Percentiles rank a stretch among this genome's conserved stretches.
These are phyloP conservation scores for Psilocybe mexicana DNA, from an alignment of 1,284 basidiomycete species.

Conservation along the genomic window DNA sequence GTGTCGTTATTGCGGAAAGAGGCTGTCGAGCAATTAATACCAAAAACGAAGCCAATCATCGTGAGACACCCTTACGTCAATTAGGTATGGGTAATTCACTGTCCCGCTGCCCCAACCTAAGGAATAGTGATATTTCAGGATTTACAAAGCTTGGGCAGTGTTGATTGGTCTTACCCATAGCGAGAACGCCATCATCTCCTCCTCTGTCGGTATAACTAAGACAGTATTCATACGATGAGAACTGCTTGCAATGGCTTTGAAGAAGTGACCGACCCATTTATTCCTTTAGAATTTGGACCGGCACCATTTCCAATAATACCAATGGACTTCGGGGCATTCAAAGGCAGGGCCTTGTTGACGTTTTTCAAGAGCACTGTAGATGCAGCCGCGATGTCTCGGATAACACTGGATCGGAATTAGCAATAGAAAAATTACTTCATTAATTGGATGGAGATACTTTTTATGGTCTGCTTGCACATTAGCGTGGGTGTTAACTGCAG, in stretches of 20 bases:
- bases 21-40: conserved; percentile 30
- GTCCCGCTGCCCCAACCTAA: conserved; percentile 50
- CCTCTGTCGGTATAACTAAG: conserved; percentile 43
- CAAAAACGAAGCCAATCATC: background rate
- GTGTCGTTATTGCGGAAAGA: conserved; percentile 43
- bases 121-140: background rate
- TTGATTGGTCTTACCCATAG: conserved; percentile 55
- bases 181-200: conserved; percentile 60
- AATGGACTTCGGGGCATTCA: conserved; percentile 52
- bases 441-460: conserved; percentile 35
- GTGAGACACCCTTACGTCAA: conserved; percentile 36
- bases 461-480: conserved; percentile 70
- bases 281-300: conserved; percentile 54
- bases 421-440: background rate
- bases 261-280: conserved; percentile 50
- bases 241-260: conserved; percentile 13
- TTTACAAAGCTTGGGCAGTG: background rate
- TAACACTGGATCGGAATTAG: conserved; percentile 40
- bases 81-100: conserved; percentile 51
- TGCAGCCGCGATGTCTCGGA: conserved; percentile 68
- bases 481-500: conserved; percentile 47
- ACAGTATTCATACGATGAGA: conserved; percentile 9
- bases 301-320: conserved; percentile 67
- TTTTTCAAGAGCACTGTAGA: conserved; percentile 81
- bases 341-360: conserved; percentile 52